These are phyloP conservation scores for Chamaecyparis obtusa DNA, from an alignment of 75 land plant genomes.

Conservation along the genomic window DNA sequence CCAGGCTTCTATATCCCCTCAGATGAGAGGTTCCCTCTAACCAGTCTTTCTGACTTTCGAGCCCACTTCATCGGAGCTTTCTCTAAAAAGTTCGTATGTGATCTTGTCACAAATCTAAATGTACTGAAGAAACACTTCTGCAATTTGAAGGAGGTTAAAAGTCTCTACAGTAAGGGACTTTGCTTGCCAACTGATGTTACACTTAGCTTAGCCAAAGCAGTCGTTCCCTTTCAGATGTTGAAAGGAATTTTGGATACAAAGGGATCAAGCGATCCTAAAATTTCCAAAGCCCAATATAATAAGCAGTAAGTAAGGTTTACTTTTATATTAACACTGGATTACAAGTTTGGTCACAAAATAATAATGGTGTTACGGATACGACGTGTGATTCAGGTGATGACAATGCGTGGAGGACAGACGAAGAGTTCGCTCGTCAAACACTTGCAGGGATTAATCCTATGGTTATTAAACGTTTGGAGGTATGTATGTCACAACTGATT, in stretches of 20 bases:
- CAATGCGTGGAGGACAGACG: slow-evolving; percentile 25
- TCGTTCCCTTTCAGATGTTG: background rate
- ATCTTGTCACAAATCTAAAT: background rate
- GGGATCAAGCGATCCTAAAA: background rate
- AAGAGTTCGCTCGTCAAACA: slow-evolving; percentile 39
- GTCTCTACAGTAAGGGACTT: slow-evolving; percentile 21
- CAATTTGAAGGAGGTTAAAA: slow-evolving; percentile 15
- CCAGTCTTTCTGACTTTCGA: slow-evolving; percentile 31
- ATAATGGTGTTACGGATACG: background rate
- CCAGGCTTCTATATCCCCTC: slow-evolving; percentile 21
- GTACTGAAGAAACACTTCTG: background rate
- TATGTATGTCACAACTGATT: background rate
- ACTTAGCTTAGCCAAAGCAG: background rate
- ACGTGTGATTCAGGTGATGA: slow-evolving; percentile 11
- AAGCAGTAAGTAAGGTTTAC: background rate
- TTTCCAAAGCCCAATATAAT: slow-evolving; percentile 10
- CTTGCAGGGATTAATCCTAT: slow-evolving; percentile 38
- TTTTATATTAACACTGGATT: too few species aligned
- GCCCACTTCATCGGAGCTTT: slow-evolving; percentile 18
- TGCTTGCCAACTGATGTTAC: too few species aligned
- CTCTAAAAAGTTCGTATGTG: background rate
- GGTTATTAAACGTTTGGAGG: slow-evolving; percentile 15
- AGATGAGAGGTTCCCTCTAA: slow-evolving; percentile 46
- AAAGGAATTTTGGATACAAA: background rate
- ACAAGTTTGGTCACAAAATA: background rate